phyloP scores from a whole-genome alignment of 2,329 filamentous ascomycete genomes.

The Lojkania enalia region DNA sequence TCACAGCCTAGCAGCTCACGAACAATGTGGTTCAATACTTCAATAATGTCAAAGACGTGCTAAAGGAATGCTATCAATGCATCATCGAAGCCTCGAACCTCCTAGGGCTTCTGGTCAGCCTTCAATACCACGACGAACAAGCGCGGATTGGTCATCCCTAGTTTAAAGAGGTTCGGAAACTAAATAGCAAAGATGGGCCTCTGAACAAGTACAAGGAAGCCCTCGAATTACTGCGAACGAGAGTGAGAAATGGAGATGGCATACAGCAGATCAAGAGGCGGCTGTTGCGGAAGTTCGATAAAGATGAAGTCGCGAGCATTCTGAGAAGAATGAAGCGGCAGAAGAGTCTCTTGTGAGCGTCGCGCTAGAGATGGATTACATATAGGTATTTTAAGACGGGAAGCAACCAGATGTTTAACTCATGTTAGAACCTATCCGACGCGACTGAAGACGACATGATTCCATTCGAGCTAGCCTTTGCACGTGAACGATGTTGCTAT shows the following conservation, averaged over 20 bases:
- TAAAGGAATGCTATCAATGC: not conserved
- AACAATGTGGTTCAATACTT: not conserved
- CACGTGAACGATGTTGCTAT: not conserved
- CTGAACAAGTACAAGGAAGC: too few species aligned
- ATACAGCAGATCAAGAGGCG: not conserved
- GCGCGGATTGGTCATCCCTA: not conserved
- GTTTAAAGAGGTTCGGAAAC: not conserved
- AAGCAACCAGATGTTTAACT: not conserved
- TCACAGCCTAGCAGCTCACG: not conserved
- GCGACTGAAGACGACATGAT: not conserved
- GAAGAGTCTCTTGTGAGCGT: conserved; percentile 1
- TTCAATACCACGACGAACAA: not conserved
- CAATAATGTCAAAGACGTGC: not conserved
- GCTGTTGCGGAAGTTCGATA: not conserved
- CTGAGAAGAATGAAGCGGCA: not conserved
- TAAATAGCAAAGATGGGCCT: not conserved
- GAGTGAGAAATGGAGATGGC: not conserved
- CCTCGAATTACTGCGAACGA: not conserved
- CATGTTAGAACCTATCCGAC: not conserved
- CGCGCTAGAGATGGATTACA: conserved; percentile 1
- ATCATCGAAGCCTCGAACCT: not conserved
- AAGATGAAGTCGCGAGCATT: conserved; percentile 1
- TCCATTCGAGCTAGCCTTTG: not conserved
- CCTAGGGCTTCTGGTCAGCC: not conserved
- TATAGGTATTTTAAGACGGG: not conserved